Conservation (phyloP, 1,284 basidiomycete species). For the Sporisorium iseilematis-ciliati region DNA sequence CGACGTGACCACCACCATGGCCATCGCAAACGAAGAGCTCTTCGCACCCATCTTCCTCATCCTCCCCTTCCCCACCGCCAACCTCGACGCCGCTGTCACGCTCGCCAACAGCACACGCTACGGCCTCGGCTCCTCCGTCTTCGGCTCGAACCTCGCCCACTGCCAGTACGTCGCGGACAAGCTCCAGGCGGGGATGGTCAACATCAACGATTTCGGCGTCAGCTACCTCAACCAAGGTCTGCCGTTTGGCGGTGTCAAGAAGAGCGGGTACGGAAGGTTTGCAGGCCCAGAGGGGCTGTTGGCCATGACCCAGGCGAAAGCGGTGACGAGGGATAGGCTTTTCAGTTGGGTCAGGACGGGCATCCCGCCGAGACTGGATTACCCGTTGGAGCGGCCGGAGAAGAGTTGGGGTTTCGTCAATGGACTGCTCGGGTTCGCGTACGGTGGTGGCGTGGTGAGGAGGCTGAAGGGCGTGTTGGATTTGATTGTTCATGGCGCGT, state of each 20-base stretch:
- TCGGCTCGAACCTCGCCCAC: constrained; percentile 81
- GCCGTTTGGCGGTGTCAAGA: constrained; percentile 91
- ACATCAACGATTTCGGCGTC: constrained; percentile 87
- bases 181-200: constrained; percentile 94
- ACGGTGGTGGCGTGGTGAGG: constrained; percentile 11
- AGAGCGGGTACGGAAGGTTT: constrained; percentile 57
- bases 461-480: constrained; percentile 16
- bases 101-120: constrained; percentile 88
- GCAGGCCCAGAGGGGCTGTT: constrained; percentile 89
- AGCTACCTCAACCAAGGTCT: constrained; percentile 91
- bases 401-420: constrained; percentile 44
- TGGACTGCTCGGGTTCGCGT: constrained; percentile 32
- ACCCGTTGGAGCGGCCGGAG: constrained; percentile 56
- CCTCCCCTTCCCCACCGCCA: constrained; percentile 73
- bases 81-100: constrained; percentile 84
- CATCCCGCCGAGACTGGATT: constrained; percentile 76
- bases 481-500: constrained; percentile 24
- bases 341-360: constrained; percentile 83
- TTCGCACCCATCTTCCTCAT: constrained; percentile 67
- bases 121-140: constrained; percentile 95
- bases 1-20: constrained; percentile 75
- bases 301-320: constrained; percentile 85
- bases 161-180: constrained; percentile 82
- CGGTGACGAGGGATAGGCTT: constrained; percentile 85
- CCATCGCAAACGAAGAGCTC: constrained; percentile 64